Conservation (phyloP, 176 grass and related monocot genomes). For the Ananas comosus region DNA sequence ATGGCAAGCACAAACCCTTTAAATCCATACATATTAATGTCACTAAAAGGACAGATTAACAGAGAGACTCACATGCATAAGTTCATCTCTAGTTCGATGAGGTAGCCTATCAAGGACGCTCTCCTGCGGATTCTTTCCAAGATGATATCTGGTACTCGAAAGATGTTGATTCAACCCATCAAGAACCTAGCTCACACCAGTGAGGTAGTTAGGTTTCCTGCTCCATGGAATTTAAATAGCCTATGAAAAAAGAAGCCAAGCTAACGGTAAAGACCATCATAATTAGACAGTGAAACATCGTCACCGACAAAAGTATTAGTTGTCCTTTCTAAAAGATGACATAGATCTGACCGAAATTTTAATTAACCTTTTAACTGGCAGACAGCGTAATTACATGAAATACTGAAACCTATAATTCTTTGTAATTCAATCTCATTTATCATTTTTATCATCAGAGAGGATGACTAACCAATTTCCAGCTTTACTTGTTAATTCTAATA, state of each 20-base stretch:
- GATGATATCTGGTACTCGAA: slow-evolving; percentile 77
- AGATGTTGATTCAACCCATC: slow-evolving; percentile 80
- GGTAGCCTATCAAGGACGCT: slow-evolving; percentile 67
- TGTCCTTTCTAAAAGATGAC: no score
- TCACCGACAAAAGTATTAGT: no score
- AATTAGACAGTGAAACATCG: no score
- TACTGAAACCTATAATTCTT: no score
- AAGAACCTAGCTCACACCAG: slow-evolving; percentile 98
- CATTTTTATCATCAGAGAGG: no score
- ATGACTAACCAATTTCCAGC: no score
- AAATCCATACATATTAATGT: background rate
- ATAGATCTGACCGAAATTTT: no score
- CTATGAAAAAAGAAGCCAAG: slow-evolving; percentile 37
- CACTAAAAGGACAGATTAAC: background rate
- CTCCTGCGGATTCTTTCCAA: slow-evolving; percentile 93
- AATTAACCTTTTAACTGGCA: no score
- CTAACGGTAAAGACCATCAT: slow-evolving; percentile 13
- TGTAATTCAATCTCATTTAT: no score
- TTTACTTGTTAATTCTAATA: no score
- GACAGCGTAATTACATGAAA: no score
- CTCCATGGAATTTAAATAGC: slow-evolving; percentile 63
- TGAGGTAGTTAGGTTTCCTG: slow-evolving; percentile 90
- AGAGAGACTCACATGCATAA: slow-evolving; percentile 74
- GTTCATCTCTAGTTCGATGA: slow-evolving; percentile 60
- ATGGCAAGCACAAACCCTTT: background rate